Conservation (phyloP, 352 stramenopile genomes). For the Pythium brachiatum region DNA sequence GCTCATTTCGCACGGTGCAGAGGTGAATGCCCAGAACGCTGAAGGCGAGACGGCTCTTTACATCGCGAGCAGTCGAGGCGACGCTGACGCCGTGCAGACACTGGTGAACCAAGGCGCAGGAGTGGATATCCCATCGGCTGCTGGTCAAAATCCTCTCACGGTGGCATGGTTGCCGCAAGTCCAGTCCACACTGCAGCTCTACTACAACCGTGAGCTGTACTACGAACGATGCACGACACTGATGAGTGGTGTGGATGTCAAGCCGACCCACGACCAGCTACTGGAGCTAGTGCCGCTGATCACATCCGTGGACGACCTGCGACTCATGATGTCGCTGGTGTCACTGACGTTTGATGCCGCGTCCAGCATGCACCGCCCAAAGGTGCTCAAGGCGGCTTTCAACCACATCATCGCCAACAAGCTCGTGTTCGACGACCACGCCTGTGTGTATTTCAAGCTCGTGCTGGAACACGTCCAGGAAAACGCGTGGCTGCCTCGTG, state of each 20-base stretch:
- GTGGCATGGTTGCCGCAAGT: neutral
- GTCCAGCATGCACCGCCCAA: neutral
- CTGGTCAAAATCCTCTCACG: neutral
- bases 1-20: neutral
- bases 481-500: slow-evolving; percentile 10
- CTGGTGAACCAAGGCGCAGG: neutral
- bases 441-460: slow-evolving; percentile 35
- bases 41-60: neutral
- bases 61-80: neutral
- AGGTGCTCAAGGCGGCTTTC: slow-evolving; percentile 24
- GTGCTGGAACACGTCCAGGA: slow-evolving; percentile 27
- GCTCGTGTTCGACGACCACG: slow-evolving; percentile 30
- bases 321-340: slow-evolving; percentile 25
- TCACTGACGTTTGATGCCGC: neutral
- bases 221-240: slow-evolving; percentile 2
- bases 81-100: neutral
- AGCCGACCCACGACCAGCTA: slow-evolving; percentile 11
- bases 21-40: neutral
- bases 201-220: slow-evolving; percentile 12
- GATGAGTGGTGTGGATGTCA: neutral
- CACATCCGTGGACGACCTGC: slow-evolving; percentile 38
- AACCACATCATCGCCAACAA: slow-evolving; percentile 29
- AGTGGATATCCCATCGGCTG: neutral
- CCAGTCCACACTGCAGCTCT: neutral
- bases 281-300: slow-evolving; percentile 26